phyloP scores from a whole-genome alignment of 108 stramenopile genomes.

The Nannochloropsis gaditana region DNA sequence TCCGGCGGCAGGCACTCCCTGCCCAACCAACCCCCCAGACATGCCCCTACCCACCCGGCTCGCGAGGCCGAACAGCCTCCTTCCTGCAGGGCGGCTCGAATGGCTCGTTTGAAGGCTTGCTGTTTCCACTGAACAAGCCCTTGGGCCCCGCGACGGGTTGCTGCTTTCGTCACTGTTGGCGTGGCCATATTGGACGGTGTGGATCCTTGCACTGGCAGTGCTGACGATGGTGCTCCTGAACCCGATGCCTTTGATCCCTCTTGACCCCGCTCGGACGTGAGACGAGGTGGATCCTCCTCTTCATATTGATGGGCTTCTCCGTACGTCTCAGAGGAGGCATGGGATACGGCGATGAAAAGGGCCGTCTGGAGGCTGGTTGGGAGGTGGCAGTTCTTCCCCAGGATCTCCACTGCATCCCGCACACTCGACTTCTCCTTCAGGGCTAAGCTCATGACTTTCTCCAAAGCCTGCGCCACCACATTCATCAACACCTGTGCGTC shows the following conservation, averaged over 20 bases:
- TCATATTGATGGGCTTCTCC: no score
- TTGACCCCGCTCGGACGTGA: no score
- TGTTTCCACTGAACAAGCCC: neutral
- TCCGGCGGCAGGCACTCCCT: neutral
- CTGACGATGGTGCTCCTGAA: no score
- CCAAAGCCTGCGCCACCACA: neutral
- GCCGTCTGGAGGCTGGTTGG: constrained; percentile 10
- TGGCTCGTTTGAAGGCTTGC: neutral
- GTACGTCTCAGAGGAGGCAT: neutral
- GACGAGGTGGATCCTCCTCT: no score
- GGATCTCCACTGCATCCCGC: neutral
- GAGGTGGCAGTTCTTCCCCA: neutral
- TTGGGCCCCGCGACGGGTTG: no score
- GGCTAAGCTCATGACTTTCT: neutral
- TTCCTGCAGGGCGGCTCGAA: neutral
- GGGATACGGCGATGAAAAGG: neutral
- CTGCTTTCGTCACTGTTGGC: no score
- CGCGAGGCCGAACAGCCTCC: neutral
- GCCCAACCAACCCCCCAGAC: neutral
- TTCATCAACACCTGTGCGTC: neutral
- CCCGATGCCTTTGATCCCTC: no score
- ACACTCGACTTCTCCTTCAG: neutral
- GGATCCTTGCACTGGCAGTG: no score
- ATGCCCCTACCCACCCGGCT: neutral
- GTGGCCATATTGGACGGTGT: no score